These are phyloP conservation scores for Mytilinidion resinicola DNA, from an alignment of 495 filamentous ascomycete genomes.

Conservation along the genomic window DNA sequence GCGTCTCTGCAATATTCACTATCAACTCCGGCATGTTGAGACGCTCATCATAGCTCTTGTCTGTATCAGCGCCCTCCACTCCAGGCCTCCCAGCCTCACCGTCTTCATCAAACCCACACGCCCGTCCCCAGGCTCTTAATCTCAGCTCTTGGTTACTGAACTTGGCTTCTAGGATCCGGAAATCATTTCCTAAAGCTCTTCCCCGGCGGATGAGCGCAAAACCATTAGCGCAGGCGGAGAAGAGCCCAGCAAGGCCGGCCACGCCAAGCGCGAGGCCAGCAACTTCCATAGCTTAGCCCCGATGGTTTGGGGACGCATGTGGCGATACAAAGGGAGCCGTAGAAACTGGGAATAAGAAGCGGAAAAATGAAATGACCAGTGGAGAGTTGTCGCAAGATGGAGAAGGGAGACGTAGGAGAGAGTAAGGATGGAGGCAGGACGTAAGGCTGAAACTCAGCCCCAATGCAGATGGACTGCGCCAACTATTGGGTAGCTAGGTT, in stretches of 20 bases:
- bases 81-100: no score
- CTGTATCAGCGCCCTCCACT: no score
- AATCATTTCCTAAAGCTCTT: neutral
- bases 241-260: slow-evolving; percentile 1
- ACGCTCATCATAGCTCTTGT: neutral
- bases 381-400: no score
- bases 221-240: neutral
- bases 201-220: neutral
- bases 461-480: no score
- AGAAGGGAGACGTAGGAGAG: no score
- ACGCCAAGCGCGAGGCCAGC: slow-evolving; percentile 1
- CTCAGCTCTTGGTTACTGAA: neutral
- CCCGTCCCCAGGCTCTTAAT: neutral
- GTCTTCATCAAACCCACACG: neutral
- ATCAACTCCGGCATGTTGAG: neutral
- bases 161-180: neutral
- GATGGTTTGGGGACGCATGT: no score
- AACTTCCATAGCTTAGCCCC: neutral
- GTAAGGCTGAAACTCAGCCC: no score
- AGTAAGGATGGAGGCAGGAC: no score
- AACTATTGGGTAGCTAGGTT: no score
- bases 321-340: no score
- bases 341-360: no score
- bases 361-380: no score
- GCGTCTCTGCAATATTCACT: neutral